These are phyloP conservation scores for Ustilago xerochloae DNA, from an alignment of 1,284 basidiomycete species.

Conservation along the genomic window DNA sequence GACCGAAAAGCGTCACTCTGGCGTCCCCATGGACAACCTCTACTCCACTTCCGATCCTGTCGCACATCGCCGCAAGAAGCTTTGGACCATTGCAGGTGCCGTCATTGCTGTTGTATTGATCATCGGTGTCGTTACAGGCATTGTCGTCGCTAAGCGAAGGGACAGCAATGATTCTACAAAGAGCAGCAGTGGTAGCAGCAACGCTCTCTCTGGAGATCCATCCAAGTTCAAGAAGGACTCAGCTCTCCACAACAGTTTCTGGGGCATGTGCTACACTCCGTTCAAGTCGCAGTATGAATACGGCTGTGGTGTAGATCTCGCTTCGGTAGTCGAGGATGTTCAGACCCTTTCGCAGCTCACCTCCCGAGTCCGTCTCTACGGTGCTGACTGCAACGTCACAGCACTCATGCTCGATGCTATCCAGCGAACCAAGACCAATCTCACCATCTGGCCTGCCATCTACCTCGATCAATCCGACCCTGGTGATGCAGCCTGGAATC, in stretches of 20 bases:
- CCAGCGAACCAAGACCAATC: constrained; percentile 41
- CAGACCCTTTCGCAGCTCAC: constrained; percentile 41
- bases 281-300: constrained; percentile 41
- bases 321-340: constrained; percentile 31
- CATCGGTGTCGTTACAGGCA: constrained; percentile 29
- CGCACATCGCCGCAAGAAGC: constrained; percentile 17
- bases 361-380: constrained; percentile 33
- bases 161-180: constrained; percentile 6
- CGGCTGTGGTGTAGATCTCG: constrained; percentile 34
- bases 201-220: constrained; percentile 25
- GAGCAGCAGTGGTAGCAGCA: constrained; percentile 14
- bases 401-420: constrained; percentile 42
- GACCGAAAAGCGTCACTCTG: constrained; percentile 31
- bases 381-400: constrained; percentile 49
- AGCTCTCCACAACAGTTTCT: constrained; percentile 40
- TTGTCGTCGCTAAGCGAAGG: constrained; percentile 30
- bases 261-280: constrained; percentile 44
- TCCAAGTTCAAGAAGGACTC: constrained; percentile 38
- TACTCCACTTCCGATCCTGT: background rate
- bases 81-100: constrained; percentile 27
- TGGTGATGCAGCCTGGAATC: constrained; percentile 21
- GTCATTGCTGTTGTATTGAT: constrained; percentile 22
- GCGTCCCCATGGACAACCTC: constrained; percentile 8
- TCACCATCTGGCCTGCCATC: constrained; percentile 44
- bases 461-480: constrained; percentile 34